Evolutionary conservation across 176 grass and related monocot species (phyloP), one percentile per base, ranked within the genome.

Genomic region (Carex kokanica): DNA sequence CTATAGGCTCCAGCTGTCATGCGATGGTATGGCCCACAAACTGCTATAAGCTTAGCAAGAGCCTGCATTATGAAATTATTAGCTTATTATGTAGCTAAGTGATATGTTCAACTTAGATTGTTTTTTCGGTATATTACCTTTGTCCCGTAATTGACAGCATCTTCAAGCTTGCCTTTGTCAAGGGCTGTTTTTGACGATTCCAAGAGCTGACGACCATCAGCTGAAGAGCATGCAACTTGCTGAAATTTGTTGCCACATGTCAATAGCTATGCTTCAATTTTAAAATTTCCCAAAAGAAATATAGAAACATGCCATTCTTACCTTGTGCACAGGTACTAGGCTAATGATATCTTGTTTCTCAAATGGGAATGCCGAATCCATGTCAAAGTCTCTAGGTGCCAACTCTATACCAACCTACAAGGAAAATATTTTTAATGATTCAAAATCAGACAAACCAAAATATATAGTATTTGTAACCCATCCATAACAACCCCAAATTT

Each of bases 1-100:
- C 96, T 99, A 84, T 99, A 99, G 81, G 96, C 93, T 73, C 96
- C 96, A 86, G 96, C 96, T 85, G 96, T 99, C 96, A 99, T 99
- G 83, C 96, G 87, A 81, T 99, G 86, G 79, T 99, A 99, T 70
- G 96, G 93, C 84, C 96, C 93, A 61, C 96, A 99, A 12, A 99
- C 96, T 13, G 88, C 83, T 86, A 99, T 99, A 27, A 99, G 86
- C 85, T 99, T 99, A 54, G 91, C 90, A 86, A 99, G 91, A 89
- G 96, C 96, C 96, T 99, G 89, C 55, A 86, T 85, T 67, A 58
- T 85, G 25, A 81, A 85, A 85, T 78, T 56, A 71, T 25, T 72
- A 85, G 59, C 52, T 32, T 20, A 74, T 61, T 55, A 60, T 20
- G 71, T 18, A 56, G 32, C 20, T 16, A 15, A 82, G 34, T 53